Percentiles rank a stretch among this genome's conserved stretches.
phyloP scores from a whole-genome alignment of 148 eudicot genomes.

The Vaccinium corymbosum region DNA sequence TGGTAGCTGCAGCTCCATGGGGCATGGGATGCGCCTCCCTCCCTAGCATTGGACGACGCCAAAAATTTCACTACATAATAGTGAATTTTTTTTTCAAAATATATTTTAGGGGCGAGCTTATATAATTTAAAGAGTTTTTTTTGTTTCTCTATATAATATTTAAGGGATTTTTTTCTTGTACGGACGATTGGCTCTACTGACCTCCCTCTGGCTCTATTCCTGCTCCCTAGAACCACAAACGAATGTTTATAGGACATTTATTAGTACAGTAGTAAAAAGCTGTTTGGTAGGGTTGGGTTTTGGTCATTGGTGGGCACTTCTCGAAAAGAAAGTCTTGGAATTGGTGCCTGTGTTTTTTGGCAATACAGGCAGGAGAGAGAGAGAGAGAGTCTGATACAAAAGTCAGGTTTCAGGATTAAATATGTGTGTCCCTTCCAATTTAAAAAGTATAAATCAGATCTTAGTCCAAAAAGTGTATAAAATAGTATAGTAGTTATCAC shows the following conservation, averaged over 20 bases:
- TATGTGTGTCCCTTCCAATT: neutral
- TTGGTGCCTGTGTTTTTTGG: slow-evolving; percentile 18
- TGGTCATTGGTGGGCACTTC: slow-evolving; percentile 16
- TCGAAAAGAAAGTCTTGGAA: slow-evolving; percentile 21
- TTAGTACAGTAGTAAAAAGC: too few relatives aligned
- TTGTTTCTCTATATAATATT: too few relatives aligned
- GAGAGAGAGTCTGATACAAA: neutral
- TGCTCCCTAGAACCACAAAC: neutral
- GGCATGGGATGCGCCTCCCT: neutral
- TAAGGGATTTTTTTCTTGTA: too few relatives aligned
- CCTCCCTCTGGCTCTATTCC: too few relatives aligned
- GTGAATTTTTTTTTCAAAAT: too few relatives aligned
- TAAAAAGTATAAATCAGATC: neutral
- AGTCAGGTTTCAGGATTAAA: slow-evolving; percentile 1
- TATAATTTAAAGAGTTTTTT: too few relatives aligned
- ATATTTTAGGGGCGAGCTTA: too few relatives aligned
- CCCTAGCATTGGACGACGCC: too few relatives aligned
- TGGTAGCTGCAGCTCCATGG: neutral
- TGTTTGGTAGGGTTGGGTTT: slow-evolving; percentile 6
- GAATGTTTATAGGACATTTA: neutral
- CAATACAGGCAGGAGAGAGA: neutral
- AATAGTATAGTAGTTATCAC: neutral
- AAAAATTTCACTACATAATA: too few relatives aligned
- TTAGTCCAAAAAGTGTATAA: neutral
- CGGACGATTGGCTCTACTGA: too few relatives aligned